phyloP scores from a whole-genome alignment of 169 alveolate species.

The Plasmodium billcollinsi region DNA sequence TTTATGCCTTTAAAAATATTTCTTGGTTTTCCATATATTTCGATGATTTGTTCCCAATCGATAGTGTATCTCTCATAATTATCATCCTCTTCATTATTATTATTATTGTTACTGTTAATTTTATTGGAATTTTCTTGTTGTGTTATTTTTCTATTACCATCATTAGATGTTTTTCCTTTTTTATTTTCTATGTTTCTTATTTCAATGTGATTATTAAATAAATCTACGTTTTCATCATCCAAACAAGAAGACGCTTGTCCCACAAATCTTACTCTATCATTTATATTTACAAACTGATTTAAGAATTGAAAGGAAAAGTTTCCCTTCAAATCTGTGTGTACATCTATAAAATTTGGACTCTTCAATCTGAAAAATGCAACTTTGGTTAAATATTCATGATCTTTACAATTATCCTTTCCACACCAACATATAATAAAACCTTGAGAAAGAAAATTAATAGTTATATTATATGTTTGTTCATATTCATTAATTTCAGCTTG shows the following conservation, averaged over 20 bases:
- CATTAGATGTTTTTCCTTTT: no score
- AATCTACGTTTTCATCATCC: constrained; percentile 1
- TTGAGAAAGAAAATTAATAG: constrained; percentile 44
- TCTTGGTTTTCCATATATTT: constrained; percentile 63
- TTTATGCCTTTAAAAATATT: constrained; percentile 40
- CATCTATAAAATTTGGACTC: constrained; percentile 47
- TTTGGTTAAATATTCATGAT: constrained; percentile 56
- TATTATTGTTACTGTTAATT: no score
- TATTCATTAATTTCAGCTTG: constrained; percentile 20
- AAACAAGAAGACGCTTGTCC: constrained; percentile 16
- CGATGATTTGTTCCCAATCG: constrained; percentile 42
- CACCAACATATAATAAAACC: constrained; percentile 71
- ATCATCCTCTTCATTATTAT: no score
- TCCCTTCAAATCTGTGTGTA: constrained; percentile 45
- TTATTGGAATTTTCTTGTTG: constrained; percentile 10
- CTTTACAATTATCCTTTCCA: constrained; percentile 31
- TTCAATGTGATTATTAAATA: constrained; percentile 27
- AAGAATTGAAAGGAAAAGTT: constrained; percentile 36
- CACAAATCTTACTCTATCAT: constrained; percentile 61
- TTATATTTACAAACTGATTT: constrained; percentile 46
- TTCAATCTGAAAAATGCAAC: constrained; percentile 56
- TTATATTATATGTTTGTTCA: constrained; percentile 34
- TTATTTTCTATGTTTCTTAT: neutral
- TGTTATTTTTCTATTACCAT: no score
- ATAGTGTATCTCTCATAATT: neutral